Evolutionary conservation across 1,284 basidiomycete species (phyloP).

Genomic region (Volvariella surrecta): DNA sequence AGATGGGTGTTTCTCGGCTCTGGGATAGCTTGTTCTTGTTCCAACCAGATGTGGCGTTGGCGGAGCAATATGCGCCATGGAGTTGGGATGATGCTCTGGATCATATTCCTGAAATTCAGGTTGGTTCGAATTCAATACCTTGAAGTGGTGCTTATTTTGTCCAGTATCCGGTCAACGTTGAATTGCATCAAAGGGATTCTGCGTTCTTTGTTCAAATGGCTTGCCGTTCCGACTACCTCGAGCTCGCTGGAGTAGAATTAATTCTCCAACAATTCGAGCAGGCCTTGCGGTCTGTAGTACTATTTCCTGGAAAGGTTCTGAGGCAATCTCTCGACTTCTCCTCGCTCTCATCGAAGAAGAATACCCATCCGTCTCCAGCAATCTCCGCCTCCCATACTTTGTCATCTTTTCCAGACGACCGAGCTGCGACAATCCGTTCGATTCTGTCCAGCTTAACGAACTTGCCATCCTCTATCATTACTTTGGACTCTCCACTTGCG

Average conservation of each 20-base stretch:
- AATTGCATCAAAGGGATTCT: slow-evolving; percentile 26
- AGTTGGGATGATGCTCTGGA: slow-evolving; percentile 22
- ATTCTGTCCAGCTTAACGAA: slow-evolving; percentile 15
- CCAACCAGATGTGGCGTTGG: slow-evolving; percentile 22
- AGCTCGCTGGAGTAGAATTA: slow-evolving; percentile 15
- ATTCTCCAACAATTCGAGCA: slow-evolving; percentile 20
- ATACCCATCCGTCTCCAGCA: too few relatives aligned
- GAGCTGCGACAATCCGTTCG: slow-evolving; percentile 7
- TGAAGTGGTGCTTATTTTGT: slow-evolving; percentile 4
- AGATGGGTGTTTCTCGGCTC: slow-evolving; percentile 22
- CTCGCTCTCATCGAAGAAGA: background rate
- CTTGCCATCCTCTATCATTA: slow-evolving; percentile 15
- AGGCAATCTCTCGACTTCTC: slow-evolving; percentile 6
- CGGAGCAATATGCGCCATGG: slow-evolving; percentile 21
- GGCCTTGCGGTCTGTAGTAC: slow-evolving; percentile 20
- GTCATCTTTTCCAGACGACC: slow-evolving; percentile 5
- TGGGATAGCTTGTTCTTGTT: slow-evolving; percentile 42
- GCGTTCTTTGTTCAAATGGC: slow-evolving; percentile 29
- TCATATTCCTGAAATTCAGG: slow-evolving; percentile 32
- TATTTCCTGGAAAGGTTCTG: slow-evolving; percentile 16
- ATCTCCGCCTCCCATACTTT: slow-evolving; percentile 2
- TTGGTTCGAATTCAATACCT: slow-evolving; percentile 10
- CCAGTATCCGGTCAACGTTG: slow-evolving; percentile 40
- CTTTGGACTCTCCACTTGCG: slow-evolving; percentile 24
- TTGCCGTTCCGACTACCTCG: slow-evolving; percentile 23